Evolutionary conservation across 2,329 filamentous ascomycete genomes (phyloP), one percentile per base, ranked within the genome.

Genomic region (Aureobasidium sp.): DNA sequence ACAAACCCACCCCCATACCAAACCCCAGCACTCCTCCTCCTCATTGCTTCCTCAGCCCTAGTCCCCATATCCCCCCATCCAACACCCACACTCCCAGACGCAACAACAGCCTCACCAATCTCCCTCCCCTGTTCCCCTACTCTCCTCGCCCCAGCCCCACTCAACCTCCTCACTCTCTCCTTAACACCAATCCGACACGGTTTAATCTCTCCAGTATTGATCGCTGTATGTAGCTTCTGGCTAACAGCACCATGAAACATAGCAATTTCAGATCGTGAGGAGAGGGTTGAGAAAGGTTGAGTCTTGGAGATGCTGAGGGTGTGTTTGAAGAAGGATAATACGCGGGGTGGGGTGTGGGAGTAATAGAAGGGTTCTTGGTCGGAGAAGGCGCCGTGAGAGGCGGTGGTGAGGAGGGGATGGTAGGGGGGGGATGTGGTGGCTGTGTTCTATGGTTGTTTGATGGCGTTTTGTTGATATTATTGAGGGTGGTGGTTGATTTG

Each of bases 1-100:
- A 62, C 47, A 43, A 62, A 62, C 13, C 59, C 59, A 43, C 47
- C 47, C 1, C 59, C 59, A 38, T 62, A 62, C 25, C 53, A 53
- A 7, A 51, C 36, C 23, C 36, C 16, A 15, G 59, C 59, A 43
- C 47, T 53, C 25, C 47, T 62, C 18, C 13, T 15, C 3, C 45
- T 47, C n/a, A 47, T n/a, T n/a, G n/a, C n/a, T n/a, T n/a, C n/a
- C 23, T 11, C 13, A 7, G 15, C 31, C 36, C 31, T 36, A n/a
- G 9, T 25, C 3, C 4, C 25, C 3, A 5, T 36, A n/a, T 42
- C 36, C 4, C 18, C 59, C 45, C 59, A 62, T 25, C 47, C 59
- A n/a, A 62, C 36, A 20, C 45, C 58, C 18, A 42, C 31, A n/a
- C 45, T 47, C 8, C 59, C 59, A 16, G 20, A n/a, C 20, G 36